Evolutionary conservation across 179 eudicot genomes (phyloP).

Genomic region (Drosera spatulata): DNA sequence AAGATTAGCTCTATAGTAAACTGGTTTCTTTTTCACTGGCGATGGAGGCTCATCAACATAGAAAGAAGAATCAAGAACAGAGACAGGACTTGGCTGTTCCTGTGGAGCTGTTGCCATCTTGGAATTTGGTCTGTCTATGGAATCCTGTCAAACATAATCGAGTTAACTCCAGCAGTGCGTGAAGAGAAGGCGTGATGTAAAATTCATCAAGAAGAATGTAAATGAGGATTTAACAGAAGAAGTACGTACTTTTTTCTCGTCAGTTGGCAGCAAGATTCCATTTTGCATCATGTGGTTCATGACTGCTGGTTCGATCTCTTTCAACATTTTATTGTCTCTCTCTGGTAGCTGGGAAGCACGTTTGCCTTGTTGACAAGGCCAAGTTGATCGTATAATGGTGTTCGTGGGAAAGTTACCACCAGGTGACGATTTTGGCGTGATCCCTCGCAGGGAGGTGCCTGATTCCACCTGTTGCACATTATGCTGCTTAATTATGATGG

Average conservation of each 20-base stretch:
- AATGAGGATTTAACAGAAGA: not conserved
- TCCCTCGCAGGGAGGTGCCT: conserved; percentile 4
- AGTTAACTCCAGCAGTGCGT: not conserved
- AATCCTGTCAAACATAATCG: conserved; percentile 8
- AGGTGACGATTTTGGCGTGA: conserved; percentile 5
- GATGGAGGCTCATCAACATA: conserved; percentile 27
- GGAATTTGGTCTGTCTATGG: conserved; percentile 9
- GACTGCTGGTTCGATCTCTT: conserved; percentile 2
- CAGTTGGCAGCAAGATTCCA: conserved; percentile 7
- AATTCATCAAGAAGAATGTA: not conserved
- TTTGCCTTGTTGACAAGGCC: conserved; percentile 7
- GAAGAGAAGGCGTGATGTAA: not conserved
- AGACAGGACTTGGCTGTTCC: conserved; percentile 42
- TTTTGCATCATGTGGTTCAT: conserved; percentile 8
- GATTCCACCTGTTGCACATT: conserved; percentile 4
- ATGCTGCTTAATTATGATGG: conserved; percentile 10
- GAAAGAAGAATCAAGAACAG: conserved; percentile 30
- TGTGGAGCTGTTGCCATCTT: conserved; percentile 7
- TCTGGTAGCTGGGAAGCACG: not conserved
- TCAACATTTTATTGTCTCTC: conserved; percentile 3
- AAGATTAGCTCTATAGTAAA: conserved; percentile 24
- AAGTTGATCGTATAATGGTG: conserved; percentile 6
- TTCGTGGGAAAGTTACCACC: conserved; percentile 2
- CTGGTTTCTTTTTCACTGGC: conserved; percentile 27
- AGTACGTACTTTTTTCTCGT: conserved; percentile 12